phyloP scores from a whole-genome alignment of 768 basidiomycete species.

The Pisolithus sp. region DNA sequence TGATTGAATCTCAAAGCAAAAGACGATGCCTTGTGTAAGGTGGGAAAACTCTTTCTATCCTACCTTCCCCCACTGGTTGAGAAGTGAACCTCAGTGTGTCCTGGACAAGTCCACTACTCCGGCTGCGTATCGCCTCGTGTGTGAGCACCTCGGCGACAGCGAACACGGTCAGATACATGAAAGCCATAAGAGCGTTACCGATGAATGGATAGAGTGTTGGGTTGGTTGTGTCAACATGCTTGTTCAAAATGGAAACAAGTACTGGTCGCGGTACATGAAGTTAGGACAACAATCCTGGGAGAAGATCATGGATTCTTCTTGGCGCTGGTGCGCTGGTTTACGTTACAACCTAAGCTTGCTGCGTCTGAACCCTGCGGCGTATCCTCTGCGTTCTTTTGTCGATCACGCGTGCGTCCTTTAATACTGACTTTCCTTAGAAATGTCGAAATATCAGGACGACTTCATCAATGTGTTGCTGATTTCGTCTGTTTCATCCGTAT shows the following conservation, averaged over 20 bases:
- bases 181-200: constrained; percentile 33
- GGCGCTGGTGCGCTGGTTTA: constrained; percentile 54
- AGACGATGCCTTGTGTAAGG: constrained; percentile 48
- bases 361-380: constrained; percentile 53
- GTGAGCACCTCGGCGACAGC: constrained; percentile 37
- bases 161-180: constrained; percentile 14
- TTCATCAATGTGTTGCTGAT: constrained; percentile 52
- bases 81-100: too few relatives aligned
- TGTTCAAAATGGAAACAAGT: constrained; percentile 52
- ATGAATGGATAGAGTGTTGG: constrained; percentile 67
- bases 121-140: constrained; percentile 50
- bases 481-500: constrained; percentile 40
- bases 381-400: constrained; percentile 37
- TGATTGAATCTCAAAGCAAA: constrained; percentile 30
- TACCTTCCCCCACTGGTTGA: constrained; percentile 22
- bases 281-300: constrained; percentile 49
- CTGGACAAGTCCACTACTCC: constrained; percentile 44
- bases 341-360: constrained; percentile 54
- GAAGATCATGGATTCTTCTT: constrained; percentile 43
- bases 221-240: constrained; percentile 60
- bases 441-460: constrained; percentile 39
- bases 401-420: not conserved
- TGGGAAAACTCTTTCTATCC: constrained; percentile 33
- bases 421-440: constrained; percentile 22
- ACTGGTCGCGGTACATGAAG: constrained; percentile 56